Conservation (phyloP, 805 yeast species). For the Ogataea chonburiensis region DNA sequence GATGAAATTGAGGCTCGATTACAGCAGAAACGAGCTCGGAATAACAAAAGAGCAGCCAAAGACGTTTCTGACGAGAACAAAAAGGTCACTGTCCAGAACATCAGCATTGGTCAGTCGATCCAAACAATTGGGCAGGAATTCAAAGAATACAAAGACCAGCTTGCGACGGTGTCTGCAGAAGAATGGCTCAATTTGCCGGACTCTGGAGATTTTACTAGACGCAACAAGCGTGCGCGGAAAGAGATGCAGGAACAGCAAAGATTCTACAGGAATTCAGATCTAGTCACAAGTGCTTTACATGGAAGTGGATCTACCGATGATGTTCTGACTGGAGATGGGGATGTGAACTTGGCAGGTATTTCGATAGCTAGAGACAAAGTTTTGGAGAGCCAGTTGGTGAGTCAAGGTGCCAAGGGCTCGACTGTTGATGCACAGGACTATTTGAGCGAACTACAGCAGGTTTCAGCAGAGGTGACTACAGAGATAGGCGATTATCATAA, state of each 20-base stretch:
- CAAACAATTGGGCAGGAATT: constrained; percentile 52
- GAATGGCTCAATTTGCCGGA: constrained; percentile 87
- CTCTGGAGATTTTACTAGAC: constrained; percentile 80
- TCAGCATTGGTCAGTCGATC: constrained; percentile 27
- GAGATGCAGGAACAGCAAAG: constrained; percentile 62
- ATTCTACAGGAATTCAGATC: constrained; percentile 81
- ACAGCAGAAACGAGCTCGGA: constrained; percentile 55
- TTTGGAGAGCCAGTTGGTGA: constrained; percentile 53
- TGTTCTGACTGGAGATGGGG: constrained; percentile 22
- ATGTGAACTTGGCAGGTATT: constrained; percentile 49
- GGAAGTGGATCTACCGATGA: constrained; percentile 37
- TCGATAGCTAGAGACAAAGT: constrained; percentile 65
- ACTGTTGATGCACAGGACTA: constrained; percentile 40
- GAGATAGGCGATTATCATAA: constrained; percentile 56
- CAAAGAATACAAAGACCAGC: constrained; percentile 62
- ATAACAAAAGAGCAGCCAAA: constrained; percentile 61
- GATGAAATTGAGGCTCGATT: constrained; percentile 51
- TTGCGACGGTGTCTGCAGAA: constrained; percentile 57
- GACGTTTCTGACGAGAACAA: constrained; percentile 28
- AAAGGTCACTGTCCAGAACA: constrained; percentile 19
- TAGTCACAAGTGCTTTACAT: constrained; percentile 42
- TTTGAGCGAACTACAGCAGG: constrained; percentile 39
- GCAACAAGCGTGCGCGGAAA: constrained; percentile 69
- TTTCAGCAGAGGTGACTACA: constrained; percentile 23
- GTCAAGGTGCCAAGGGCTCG: constrained; percentile 11